A percentile compares a stretch with the other conserved stretches of the same genome.
These are phyloP conservation scores for Fraxinus ornus DNA, from an alignment of 305 asterid genomes.

Conservation along the genomic window DNA sequence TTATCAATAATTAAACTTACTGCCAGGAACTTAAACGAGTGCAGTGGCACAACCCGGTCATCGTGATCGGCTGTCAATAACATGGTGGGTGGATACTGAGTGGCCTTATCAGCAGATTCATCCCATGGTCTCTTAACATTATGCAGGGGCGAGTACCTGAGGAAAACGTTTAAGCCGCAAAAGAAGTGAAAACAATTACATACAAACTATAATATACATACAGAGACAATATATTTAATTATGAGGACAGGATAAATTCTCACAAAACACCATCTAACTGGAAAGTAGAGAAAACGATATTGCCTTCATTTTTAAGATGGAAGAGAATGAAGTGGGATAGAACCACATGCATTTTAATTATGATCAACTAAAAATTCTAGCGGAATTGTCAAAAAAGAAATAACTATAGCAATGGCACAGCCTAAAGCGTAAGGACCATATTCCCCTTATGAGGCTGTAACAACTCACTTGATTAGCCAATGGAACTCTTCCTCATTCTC, in stretches of 20 bases:
- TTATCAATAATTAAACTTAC: constrained; percentile 32
- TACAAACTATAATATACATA: background rate
- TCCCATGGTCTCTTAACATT: constrained; percentile 95
- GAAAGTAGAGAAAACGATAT: background rate
- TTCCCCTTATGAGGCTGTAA: constrained; percentile 1
- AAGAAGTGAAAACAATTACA: background rate
- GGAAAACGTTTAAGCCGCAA: background rate
- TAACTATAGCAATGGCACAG: background rate
- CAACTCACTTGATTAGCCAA: constrained; percentile 81
- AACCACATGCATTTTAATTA: background rate
- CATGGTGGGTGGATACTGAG: constrained; percentile 86
- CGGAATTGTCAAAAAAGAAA: background rate
- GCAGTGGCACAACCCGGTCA: constrained; percentile 95
- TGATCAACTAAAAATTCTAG: background rate
- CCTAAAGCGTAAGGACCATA: background rate
- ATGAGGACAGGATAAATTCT: background rate
- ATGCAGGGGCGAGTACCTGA: constrained; percentile 92
- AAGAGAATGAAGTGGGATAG: background rate
- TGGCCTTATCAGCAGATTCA: constrained; percentile 33
- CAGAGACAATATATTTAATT: background rate
- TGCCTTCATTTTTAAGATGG: background rate
- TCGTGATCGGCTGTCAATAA: constrained; percentile 92
- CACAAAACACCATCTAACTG: background rate
- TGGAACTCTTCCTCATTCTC: constrained; percentile 88
- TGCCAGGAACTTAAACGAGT: constrained; percentile 79